Evolutionary conservation across 202 grass and related monocot genomes (phyloP).

Genomic region (Setaria viridis): DNA sequence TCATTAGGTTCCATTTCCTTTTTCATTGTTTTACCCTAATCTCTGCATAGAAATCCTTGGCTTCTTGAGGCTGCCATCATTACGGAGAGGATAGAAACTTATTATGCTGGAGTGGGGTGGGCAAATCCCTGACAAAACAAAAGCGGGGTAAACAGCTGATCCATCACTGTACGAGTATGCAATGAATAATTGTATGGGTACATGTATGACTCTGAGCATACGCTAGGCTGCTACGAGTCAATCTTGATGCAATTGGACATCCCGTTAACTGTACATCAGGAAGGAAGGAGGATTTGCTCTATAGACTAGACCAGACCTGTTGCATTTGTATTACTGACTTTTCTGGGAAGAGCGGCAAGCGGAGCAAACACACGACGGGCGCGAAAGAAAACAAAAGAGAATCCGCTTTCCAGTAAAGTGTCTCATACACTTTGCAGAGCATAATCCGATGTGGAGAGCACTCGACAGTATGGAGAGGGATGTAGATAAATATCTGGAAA

Average conservation of each 20-base stretch:
- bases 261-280: too few species aligned
- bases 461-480: background rate
- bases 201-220: background rate
- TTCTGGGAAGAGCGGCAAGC: background rate
- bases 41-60: too few species aligned
- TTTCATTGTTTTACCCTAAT: too few species aligned
- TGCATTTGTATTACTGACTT: background rate
- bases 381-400: background rate
- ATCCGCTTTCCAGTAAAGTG: slow-evolving; percentile 18
- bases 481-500: slow-evolving; percentile 29
- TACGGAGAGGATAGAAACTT: too few species aligned
- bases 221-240: background rate
- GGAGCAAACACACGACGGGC: background rate
- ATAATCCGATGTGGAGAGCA: slow-evolving; percentile 52
- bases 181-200: background rate
- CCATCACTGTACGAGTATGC: background rate
- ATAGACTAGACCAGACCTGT: too few species aligned
- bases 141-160: too few species aligned
- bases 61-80: too few species aligned
- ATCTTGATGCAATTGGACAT: too few species aligned
- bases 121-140: too few species aligned
- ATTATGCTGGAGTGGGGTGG: too few species aligned
- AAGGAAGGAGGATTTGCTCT: too few species aligned
- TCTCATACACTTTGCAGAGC: slow-evolving; percentile 17
- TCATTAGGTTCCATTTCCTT: too few species aligned